Evolutionary conservation across 306 rosid species (phyloP).

Genomic region (Gleditsia sinensis): DNA sequence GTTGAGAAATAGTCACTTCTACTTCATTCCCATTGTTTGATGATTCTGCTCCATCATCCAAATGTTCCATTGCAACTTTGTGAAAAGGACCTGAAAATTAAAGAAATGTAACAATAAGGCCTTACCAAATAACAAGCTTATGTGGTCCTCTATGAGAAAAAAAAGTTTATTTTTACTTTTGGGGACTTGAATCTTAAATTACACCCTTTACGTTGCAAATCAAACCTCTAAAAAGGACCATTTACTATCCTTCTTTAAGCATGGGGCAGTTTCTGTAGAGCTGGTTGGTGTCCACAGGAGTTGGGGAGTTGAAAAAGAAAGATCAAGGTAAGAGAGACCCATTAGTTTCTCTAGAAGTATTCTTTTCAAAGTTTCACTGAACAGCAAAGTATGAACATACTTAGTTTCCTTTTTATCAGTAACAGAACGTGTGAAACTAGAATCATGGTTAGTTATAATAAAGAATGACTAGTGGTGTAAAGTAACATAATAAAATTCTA

Average conservation of each 20-base stretch:
- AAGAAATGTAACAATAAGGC: slow-evolving; percentile 1
- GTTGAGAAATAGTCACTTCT: slow-evolving; percentile 41
- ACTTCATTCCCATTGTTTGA: slow-evolving; percentile 40
- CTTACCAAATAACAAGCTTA: background rate
- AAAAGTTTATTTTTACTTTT: background rate
- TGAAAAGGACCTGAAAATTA: slow-evolving; percentile 32
- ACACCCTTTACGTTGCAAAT: background rate
- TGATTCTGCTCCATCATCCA: slow-evolving; percentile 31
- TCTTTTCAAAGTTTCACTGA: background rate
- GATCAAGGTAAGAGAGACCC: background rate
- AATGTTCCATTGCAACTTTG: slow-evolving; percentile 44
- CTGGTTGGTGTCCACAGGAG: background rate
- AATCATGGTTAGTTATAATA: background rate
- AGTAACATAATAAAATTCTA: background rate
- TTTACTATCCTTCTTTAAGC: background rate
- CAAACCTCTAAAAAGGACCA: background rate
- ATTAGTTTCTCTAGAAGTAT: background rate
- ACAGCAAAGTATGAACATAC: background rate
- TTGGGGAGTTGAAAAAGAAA: background rate
- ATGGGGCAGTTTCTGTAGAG: background rate
- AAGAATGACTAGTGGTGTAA: background rate
- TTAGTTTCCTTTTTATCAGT: background rate
- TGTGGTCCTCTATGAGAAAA: background rate
- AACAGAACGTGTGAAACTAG: background rate
- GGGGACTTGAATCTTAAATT: background rate